Conservation (phyloP, 208 protist genomes). For the Strigomonas oncopelti region DNA sequence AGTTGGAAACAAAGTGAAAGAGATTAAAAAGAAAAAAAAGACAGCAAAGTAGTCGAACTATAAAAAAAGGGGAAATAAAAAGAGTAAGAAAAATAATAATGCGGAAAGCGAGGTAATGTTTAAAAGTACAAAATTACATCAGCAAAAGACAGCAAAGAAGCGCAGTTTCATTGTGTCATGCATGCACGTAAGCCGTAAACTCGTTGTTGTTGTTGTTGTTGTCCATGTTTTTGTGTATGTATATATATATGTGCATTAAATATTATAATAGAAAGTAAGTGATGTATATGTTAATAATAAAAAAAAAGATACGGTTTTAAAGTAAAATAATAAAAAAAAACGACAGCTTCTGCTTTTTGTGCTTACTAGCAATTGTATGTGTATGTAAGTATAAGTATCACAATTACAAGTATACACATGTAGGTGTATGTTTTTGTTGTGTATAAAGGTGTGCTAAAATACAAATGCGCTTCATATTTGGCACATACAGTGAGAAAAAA, state of each 20-base stretch:
- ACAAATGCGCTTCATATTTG: too few species aligned
- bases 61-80: not conserved
- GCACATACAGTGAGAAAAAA: too few species aligned
- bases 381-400: too few species aligned
- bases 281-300: not conserved
- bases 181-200: too few species aligned
- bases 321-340: constrained; percentile 6
- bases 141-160: too few species aligned
- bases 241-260: not conserved
- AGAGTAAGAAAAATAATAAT: not conserved
- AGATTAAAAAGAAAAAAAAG: constrained; percentile 5
- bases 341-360: too few species aligned
- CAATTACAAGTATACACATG: too few species aligned
- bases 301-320: constrained; percentile 10
- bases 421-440: too few species aligned
- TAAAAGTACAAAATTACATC: not conserved
- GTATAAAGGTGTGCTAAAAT: too few species aligned
- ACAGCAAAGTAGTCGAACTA: not conserved
- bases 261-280: not conserved
- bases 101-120: too few species aligned
- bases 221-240: not conserved
- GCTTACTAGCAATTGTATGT: too few species aligned
- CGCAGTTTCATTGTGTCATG: too few species aligned
- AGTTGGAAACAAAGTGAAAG: constrained; percentile 3
- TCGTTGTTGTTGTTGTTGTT: not conserved